phyloP scores from a whole-genome alignment of 169 alveolate genomes.

The Babesia gibsoni region DNA sequence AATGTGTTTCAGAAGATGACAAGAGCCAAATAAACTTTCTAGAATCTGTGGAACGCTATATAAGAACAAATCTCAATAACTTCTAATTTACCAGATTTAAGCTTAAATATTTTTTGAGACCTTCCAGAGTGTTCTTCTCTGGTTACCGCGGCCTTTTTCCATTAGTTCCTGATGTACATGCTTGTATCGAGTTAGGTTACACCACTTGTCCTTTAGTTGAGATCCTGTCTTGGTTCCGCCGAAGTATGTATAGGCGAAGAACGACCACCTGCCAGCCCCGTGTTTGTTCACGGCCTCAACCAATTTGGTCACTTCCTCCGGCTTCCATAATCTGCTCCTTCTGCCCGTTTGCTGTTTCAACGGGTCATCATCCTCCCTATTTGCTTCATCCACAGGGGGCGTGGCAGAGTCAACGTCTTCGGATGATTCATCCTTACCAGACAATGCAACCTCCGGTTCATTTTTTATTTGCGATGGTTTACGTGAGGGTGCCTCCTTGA shows the following conservation, averaged over 20 bases:
- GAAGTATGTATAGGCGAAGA: slow-evolving; percentile 32
- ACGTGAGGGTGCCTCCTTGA: too few relatives aligned
- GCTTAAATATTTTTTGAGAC: slow-evolving; percentile 4
- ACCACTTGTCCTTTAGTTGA: slow-evolving; percentile 67
- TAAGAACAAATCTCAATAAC: neutral
- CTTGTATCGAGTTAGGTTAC: slow-evolving; percentile 41
- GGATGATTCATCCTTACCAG: too few relatives aligned
- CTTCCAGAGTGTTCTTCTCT: neutral
- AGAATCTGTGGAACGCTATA: slow-evolving; percentile 46
- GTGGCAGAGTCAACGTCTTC: too few relatives aligned
- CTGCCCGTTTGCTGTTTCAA: too few relatives aligned
- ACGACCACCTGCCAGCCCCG: slow-evolving; percentile 58
- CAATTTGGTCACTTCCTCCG: slow-evolving; percentile 26
- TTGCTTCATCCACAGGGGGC: too few relatives aligned
- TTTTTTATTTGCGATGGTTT: too few relatives aligned
- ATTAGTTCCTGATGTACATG: slow-evolving; percentile 24
- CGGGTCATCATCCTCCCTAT: too few relatives aligned
- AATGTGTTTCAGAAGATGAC: neutral
- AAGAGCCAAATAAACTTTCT: slow-evolving; percentile 26
- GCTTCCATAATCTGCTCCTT: slow-evolving; percentile 27
- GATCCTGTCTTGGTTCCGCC: slow-evolving; percentile 30
- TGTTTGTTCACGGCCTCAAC: slow-evolving; percentile 44
- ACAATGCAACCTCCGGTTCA: too few relatives aligned
- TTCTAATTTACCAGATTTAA: neutral
- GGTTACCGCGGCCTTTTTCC: neutral